A percentile compares a stretch with the other conserved stretches of the same genome.
These are phyloP conservation scores for Cyclotella sp. DNA, from an alignment of 108 stramenopile species.

Conservation along the genomic window DNA sequence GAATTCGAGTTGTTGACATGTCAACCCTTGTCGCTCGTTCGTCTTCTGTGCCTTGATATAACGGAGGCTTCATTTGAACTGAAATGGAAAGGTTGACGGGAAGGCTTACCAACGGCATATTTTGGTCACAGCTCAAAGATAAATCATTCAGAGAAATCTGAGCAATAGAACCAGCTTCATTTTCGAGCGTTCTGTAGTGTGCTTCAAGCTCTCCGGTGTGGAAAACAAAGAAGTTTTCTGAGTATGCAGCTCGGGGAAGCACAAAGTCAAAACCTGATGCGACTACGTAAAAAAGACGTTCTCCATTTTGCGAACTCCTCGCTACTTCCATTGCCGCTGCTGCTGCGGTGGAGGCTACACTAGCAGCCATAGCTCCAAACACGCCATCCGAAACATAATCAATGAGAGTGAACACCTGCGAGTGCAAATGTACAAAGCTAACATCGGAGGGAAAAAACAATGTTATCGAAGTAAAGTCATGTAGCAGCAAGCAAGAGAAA, in stretches of 20 bases:
- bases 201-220: constrained; percentile 63
- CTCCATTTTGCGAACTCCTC: constrained; percentile 50
- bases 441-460: background rate
- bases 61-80: constrained; percentile 59
- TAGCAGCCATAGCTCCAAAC: constrained; percentile 73
- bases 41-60: constrained; percentile 58
- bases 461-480: background rate
- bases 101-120: constrained; percentile 56
- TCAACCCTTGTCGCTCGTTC: constrained; percentile 76
- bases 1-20: constrained; percentile 63
- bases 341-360: constrained; percentile 76
- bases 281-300: constrained; percentile 66
- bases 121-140: constrained; percentile 49
- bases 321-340: constrained; percentile 77
- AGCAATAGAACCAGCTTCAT: constrained; percentile 61
- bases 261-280: constrained; percentile 81
- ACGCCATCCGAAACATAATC: constrained; percentile 87
- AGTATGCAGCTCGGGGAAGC: constrained; percentile 74
- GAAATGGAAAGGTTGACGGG: constrained; percentile 65
- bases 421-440: constrained; percentile 76
- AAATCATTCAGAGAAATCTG: constrained; percentile 59
- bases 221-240: constrained; percentile 56
- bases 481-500: background rate
- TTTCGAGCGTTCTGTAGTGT: constrained; percentile 58
- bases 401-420: constrained; percentile 77